Evolutionary conservation across 225 moss, liverwort and hornwort genomes (phyloP).

Genomic region (Antitrichia curtipendula): DNA sequence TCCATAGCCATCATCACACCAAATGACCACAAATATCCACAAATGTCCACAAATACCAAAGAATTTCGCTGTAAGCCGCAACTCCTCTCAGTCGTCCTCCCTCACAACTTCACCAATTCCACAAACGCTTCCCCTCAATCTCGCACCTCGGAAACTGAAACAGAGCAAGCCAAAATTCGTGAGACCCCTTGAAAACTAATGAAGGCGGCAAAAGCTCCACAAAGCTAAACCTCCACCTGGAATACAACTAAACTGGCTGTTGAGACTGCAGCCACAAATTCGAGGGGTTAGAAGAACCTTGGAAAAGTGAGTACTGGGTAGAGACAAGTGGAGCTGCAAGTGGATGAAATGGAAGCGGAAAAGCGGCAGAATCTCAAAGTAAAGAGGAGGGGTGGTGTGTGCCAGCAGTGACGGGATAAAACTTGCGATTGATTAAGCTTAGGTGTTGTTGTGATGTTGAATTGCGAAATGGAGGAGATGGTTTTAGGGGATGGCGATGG

Average conservation of each 20-base stretch:
- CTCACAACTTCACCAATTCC: not conserved
- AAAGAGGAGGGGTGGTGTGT: not conserved
- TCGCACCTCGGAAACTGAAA: not conserved
- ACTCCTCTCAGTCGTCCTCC: not conserved
- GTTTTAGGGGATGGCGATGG: not conserved
- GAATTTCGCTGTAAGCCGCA: not conserved
- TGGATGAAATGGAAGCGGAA: not conserved
- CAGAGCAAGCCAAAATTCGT: not conserved
- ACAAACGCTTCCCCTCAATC: not conserved
- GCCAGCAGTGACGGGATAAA: not conserved
- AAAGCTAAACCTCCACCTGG: not conserved
- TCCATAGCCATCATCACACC: slow-evolving; percentile 30
- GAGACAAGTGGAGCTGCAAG: not conserved
- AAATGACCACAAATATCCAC: not conserved
- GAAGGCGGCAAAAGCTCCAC: not conserved
- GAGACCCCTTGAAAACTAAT: not conserved
- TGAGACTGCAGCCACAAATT: not conserved
- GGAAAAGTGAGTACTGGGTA: not conserved
- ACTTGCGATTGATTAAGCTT: not conserved
- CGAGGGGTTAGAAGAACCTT: not conserved
- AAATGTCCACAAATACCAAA: not conserved
- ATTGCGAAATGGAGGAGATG: not conserved
- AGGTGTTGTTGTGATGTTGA: not conserved
- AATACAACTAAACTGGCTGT: not conserved
- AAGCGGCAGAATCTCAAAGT: not conserved